Base-by-base conservation (phyloP, 1,284 basidiomycete genomes). In the Apiotrichum veenhuisii region DNA sequence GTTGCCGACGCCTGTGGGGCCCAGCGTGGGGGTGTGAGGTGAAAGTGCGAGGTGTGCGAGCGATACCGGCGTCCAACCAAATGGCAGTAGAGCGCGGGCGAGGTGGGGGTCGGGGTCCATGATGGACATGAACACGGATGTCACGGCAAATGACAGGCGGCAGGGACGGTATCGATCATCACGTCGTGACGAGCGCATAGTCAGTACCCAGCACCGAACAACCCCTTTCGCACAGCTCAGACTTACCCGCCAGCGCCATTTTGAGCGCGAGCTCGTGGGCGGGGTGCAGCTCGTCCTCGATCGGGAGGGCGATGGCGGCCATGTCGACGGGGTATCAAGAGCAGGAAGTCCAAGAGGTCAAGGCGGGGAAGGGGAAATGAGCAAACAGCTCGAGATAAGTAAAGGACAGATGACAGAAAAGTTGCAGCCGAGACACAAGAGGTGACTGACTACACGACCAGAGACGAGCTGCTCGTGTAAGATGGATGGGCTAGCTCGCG, bases 251-350 rank as follows among this genome's bases (percentile, higher is more conserved):
- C 3, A 52, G 33, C 36, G 50, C 5, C 58, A 60, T 60, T 43
- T 60, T 60, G 37, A 60, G 48, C 25, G 42, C 58, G 4, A 60
- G 42, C 58, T 60, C 58, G 33, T 60, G 58, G 8, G 58, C 57
- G 11, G 57, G 57, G n/a, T 58, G 57, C 17, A 53, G 47, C 42
- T 36, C 30, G 22, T 53, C 52, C 52, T 57, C 55, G 34, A 57
- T 14, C 5, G 67, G 41, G 65, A 69, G 23, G 63, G 68, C 17
- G 66, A 69, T 38, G 63, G 72, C 43, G 65, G 67, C 41, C 59
- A 72, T 23, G 69, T 68, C 14, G 56, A 61, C 11, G 36, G 14
- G 36, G 17, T 14, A 37, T 18, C 14, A 17, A 14, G 15, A 9
- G 36, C 8, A 37, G 36, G 5, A 14, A 17, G 15, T 7, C 7